Base-by-base conservation (phyloP, 306 rosid genomes). In the Trifolium subterraneum region DNA sequence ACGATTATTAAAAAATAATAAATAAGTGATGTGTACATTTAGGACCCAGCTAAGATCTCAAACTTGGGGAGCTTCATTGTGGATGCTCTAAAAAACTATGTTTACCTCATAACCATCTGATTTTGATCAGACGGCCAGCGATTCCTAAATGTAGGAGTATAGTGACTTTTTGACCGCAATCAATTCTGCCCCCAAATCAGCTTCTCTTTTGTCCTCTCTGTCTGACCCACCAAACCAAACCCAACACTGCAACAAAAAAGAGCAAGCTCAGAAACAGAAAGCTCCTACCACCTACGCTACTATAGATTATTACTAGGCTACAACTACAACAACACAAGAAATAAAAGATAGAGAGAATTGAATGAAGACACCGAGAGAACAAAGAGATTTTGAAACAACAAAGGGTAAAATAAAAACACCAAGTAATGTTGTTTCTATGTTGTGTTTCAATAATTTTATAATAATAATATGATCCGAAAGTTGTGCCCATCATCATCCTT, bases 401-500 rank as follows among this genome's bases (percentile, higher is more conserved):
- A 58, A 75, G 72, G 64, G 48, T 78, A 73, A 71, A 65, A 62
- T 36, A 67, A 38, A 72, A 67, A 31, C 45, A 71, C 45, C 69
- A 8, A n/a, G 71, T 22, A 10, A 39, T 65, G 54, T 62, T 68
- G 65, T 9, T 33, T 35, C 71, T 25, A 12, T 35, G 47, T 56
- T 62, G 52, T 59, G 3, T 25, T 61, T 4, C 33, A 71, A 70
- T 82, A 64, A 70, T 74, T 69, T 62, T 63, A 54, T 55, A 55
- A 54, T 55, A 22, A 29, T 29, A 29, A 29, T 56, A 56, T 20
- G 59, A 74, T 48, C 83, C 83, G 50, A 69, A 74, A 64, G 72
- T 62, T 45, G 78, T 78, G 64, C 71, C 68, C 45, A 45, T 73
- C 68, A 68, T 75, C 81, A 54, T 70, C 31, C 25, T 78, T 45